phyloP scores from a whole-genome alignment of 306 rosid species.

The Fragaria nilgerrensis region DNA sequence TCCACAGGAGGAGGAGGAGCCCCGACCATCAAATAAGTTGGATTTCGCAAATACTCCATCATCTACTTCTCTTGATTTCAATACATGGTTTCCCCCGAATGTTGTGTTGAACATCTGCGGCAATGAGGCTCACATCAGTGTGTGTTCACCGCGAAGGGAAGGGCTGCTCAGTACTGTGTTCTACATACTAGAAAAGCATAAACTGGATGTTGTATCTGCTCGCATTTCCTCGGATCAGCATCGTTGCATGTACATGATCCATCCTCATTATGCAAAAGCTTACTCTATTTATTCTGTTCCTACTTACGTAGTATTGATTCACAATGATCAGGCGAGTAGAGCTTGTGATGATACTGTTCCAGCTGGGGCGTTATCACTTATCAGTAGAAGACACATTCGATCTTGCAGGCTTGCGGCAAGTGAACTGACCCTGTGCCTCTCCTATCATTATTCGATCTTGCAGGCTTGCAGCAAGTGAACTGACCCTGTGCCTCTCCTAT shows the following conservation, averaged over 20 bases:
- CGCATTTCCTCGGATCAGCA: conserved; percentile 30
- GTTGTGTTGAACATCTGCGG: conserved; percentile 47
- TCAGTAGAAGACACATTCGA: conserved; percentile 27
- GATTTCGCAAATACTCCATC: not conserved
- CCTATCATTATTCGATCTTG: conserved; percentile 19
- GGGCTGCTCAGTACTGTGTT: conserved; percentile 42
- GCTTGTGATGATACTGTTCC: conserved; percentile 4
- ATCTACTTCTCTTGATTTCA: conserved; percentile 13
- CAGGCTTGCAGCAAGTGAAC: conserved; percentile 21
- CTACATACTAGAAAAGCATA: conserved; percentile 52
- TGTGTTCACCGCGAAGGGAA: conserved; percentile 35
- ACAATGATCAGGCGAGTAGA: conserved; percentile 12
- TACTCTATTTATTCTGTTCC: not conserved
- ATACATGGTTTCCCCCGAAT: conserved; percentile 48
- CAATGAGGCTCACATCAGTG: conserved; percentile 48
- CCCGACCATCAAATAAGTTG: not conserved
- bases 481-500: conserved; percentile 23
- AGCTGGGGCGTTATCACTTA: conserved; percentile 9
- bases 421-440: conserved; percentile 28
- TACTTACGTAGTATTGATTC: not conserved
- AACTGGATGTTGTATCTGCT: conserved; percentile 50
- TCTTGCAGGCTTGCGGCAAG: conserved; percentile 19
- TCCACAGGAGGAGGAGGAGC: conserved; percentile 18
- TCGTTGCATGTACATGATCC: conserved; percentile 44
- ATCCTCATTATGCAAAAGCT: conserved; percentile 37